Evolutionary conservation across 768 basidiomycete species (phyloP).

Genomic region (Hypholoma fasciculare): DNA sequence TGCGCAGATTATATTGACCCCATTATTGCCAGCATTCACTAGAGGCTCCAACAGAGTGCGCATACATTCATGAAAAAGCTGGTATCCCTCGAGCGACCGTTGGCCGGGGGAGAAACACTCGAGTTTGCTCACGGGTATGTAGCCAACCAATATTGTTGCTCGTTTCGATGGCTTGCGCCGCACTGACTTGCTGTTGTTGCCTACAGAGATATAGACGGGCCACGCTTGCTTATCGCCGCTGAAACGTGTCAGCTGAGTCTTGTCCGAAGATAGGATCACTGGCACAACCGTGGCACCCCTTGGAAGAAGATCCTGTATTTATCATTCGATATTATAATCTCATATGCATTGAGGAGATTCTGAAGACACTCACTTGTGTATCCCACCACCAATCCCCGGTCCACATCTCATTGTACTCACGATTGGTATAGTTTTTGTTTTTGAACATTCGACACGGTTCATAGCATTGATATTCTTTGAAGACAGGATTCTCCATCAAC

Average conservation of each 20-base stretch:
- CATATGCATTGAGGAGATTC: too few relatives aligned
- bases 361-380: neutral
- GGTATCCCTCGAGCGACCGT: neutral
- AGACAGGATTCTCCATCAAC: constrained; percentile 32
- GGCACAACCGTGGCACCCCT: neutral
- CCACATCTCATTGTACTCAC: neutral
- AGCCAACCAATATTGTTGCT: neutral
- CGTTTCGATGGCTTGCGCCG: neutral
- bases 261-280: neutral
- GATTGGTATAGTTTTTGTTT: neutral
- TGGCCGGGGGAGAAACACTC: neutral
- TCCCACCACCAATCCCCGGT: neutral
- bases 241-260: neutral
- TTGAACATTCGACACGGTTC: constrained; percentile 23
- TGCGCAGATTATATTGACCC: neutral
- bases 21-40: neutral
- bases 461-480: constrained; percentile 26
- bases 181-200: neutral
- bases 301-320: neutral
- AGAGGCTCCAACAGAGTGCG: neutral
- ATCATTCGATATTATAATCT: too few relatives aligned
- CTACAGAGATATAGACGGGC: neutral
- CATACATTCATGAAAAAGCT: neutral
- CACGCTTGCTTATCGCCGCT: neutral
- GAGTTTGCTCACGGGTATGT: neutral